Evolutionary conservation across 1,284 basidiomycete species (phyloP).

Genomic region (Inonotus hispidus): DNA sequence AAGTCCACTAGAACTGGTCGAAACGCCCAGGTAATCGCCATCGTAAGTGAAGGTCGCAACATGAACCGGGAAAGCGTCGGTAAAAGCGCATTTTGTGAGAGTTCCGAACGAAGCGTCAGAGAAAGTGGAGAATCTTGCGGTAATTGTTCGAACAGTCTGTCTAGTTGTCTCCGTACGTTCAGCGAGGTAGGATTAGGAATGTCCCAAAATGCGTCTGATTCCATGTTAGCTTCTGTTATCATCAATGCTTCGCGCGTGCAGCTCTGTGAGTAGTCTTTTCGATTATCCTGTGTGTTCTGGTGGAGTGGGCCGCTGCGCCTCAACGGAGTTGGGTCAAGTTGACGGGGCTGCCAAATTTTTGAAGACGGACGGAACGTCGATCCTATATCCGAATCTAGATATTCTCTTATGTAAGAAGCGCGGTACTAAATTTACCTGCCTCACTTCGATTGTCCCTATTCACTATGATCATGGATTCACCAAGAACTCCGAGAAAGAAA

Average conservation of each 20-base stretch:
- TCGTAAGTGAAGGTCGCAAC: slow-evolving; percentile 34
- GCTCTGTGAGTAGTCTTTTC: background rate
- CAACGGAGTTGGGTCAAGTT: background rate
- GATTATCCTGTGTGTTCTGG: too few species aligned
- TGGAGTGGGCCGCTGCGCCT: too few species aligned
- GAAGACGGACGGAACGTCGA: background rate
- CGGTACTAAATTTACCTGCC: background rate
- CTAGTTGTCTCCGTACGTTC: slow-evolving; percentile 7
- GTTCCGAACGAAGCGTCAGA: background rate
- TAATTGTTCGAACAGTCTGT: slow-evolving; percentile 9
- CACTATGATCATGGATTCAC: background rate
- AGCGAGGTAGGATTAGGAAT: slow-evolving; percentile 14
- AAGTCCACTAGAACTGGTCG: slow-evolving; percentile 67
- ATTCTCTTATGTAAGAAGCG: background rate
- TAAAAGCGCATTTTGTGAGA: slow-evolving; percentile 5
- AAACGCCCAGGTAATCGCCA: slow-evolving; percentile 50
- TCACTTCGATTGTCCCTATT: background rate
- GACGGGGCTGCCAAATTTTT: background rate
- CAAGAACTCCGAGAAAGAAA: background rate
- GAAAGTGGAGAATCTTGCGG: slow-evolving; percentile 10
- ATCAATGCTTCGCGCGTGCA: background rate
- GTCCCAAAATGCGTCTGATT: slow-evolving; percentile 11
- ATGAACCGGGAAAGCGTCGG: slow-evolving; percentile 8
- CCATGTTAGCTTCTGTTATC: background rate
- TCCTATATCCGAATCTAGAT: background rate